A percentile compares a stretch with the other conserved stretches of the same genome.
These are phyloP conservation scores for Bacidia rubella DNA, from an alignment of 495 filamentous ascomycete species.

Conservation along the genomic window DNA sequence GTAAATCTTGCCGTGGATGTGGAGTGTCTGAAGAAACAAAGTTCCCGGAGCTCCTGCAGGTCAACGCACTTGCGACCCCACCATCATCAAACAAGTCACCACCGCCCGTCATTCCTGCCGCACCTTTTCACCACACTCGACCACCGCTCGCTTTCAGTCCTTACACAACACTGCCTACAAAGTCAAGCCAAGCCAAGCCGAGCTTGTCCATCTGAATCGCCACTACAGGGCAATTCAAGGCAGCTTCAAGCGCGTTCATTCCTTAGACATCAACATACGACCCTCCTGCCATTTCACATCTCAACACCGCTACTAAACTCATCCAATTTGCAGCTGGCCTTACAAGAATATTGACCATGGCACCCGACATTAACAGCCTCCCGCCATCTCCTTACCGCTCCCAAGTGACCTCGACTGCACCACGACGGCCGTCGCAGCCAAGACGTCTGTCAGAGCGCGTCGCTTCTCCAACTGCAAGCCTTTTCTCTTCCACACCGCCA, in stretches of 20 bases:
- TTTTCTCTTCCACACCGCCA: slow-evolving; percentile 17
- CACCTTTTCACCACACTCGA: too few species aligned
- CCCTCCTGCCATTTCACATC: background rate
- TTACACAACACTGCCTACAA: too few species aligned
- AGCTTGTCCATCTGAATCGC: too few species aligned
- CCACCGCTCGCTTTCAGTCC: too few species aligned
- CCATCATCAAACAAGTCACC: too few species aligned
- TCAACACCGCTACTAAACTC: background rate
- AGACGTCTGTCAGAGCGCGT: slow-evolving; percentile 36
- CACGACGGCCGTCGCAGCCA: slow-evolving; percentile 34
- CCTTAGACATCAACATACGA: background rate
- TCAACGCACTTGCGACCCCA: too few species aligned
- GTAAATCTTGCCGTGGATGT: too few species aligned
- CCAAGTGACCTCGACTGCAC: slow-evolving; percentile 28
- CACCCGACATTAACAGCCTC: slow-evolving; percentile 49
- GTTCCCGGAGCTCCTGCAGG: too few species aligned
- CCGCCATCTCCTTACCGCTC: slow-evolving; percentile 40
- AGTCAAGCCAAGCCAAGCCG: too few species aligned
- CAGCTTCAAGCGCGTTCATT: background rate
- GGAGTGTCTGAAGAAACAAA: too few species aligned
- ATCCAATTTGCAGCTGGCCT: background rate
- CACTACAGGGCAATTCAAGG: too few species aligned
- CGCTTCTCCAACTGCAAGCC: slow-evolving; percentile 30
- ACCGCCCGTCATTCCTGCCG: too few species aligned
- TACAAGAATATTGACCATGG: slow-evolving; percentile 24